Percentiles rank a stretch among this genome's conserved stretches.
These are phyloP conservation scores for slime mould (Dictyostelium discoideum) DNA, from an alignment of 78 protist species.

Conservation along the genomic window DNA sequence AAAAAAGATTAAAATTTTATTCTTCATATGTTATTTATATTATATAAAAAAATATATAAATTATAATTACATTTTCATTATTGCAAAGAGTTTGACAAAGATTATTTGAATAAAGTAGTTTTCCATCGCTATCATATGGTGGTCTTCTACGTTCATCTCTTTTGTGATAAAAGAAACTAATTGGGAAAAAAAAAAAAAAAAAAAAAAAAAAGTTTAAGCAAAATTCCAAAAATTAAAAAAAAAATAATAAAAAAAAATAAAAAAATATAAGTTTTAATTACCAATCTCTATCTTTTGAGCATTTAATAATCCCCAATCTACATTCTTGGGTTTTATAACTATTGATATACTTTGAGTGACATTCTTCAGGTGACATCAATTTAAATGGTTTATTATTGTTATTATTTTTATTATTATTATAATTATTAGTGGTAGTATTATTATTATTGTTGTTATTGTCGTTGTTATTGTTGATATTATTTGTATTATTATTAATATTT, in stretches of 20 bases:
- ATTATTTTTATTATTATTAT: neutral
- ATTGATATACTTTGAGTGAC: slow-evolving; percentile 30
- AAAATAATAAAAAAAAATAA: neutral
- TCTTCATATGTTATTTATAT: too few species aligned
- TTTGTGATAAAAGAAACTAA: slow-evolving; percentile 68
- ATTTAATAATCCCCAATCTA: neutral
- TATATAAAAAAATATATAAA: neutral
- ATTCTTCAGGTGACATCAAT: slow-evolving; percentile 4
- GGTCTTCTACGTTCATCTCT: slow-evolving; percentile 56
- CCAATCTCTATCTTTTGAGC: slow-evolving; percentile 78
- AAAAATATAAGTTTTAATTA: neutral
- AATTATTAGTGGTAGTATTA: neutral
- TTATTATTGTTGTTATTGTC: neutral
- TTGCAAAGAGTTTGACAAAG: slow-evolving; percentile 33
- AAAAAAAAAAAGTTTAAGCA: neutral
- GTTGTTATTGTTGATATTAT: neutral
- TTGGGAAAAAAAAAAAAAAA: neutral
- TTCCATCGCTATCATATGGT: slow-evolving; percentile 37
- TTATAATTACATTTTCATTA: slow-evolving; percentile 41
- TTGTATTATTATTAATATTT: neutral
- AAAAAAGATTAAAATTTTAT: neutral
- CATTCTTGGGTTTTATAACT: slow-evolving; percentile 43
- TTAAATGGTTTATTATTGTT: neutral
- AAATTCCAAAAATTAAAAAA: too few species aligned
- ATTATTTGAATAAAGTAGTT: slow-evolving; percentile 24